Evolutionary conservation across 2,329 filamentous ascomycete genomes (phyloP).

Genomic region (Aspergillus unguis): DNA sequence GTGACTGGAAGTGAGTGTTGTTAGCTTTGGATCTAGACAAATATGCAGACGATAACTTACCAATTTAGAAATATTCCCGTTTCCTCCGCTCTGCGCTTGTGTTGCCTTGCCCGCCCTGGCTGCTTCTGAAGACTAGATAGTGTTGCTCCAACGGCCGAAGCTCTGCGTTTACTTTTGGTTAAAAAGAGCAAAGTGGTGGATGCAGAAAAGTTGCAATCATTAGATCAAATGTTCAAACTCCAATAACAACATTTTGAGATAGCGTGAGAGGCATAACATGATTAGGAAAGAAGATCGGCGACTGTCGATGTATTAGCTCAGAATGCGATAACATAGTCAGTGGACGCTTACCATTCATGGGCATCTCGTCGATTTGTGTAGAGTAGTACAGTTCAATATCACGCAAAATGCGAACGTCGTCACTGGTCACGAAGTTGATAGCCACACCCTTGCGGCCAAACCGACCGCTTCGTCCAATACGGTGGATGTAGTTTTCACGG

Average conservation of each 20-base stretch:
- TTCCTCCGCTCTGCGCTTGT: constrained; percentile 35
- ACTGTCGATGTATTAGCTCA: constrained; percentile 19
- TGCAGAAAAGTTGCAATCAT: background rate
- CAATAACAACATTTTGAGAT: background rate
- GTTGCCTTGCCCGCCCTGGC: background rate
- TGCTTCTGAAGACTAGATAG: background rate
- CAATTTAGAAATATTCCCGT: constrained; percentile 26
- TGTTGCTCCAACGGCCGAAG: background rate
- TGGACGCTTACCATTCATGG: constrained; percentile 78
- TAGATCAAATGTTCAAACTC: background rate
- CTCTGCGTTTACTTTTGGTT: background rate
- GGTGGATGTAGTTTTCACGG: constrained; percentile 99
- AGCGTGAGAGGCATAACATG: background rate
- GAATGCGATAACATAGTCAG: background rate
- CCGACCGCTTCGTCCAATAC: constrained; percentile 90
- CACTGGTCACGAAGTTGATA: constrained; percentile 98
- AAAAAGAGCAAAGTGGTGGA: background rate
- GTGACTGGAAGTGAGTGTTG: too few species aligned
- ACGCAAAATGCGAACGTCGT: constrained; percentile 93
- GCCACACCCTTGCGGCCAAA: constrained; percentile 98
- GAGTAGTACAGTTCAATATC: constrained; percentile 98
- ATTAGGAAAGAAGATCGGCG: constrained; percentile 38
- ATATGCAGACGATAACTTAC: background rate
- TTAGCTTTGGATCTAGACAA: too few species aligned
- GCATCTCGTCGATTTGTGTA: constrained; percentile 97